A percentile compares a stretch with the other conserved stretches of the same genome.
These are phyloP conservation scores for Cunninghamia lanceolata DNA, from an alignment of 75 land plant species.

Conservation along the genomic window DNA sequence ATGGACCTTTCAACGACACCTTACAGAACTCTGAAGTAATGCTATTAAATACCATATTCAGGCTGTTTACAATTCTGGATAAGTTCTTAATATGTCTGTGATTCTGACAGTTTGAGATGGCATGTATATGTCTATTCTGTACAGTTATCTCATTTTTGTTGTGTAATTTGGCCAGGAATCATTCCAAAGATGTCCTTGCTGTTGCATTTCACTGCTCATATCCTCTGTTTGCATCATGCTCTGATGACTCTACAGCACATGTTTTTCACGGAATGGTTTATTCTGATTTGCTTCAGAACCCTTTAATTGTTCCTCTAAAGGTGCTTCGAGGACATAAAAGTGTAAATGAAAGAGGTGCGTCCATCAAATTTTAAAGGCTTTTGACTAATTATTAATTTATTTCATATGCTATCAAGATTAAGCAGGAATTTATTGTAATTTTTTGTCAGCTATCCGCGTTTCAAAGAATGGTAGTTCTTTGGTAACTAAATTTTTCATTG, in stretches of 20 bases:
- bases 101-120: neutral
- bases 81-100: neutral
- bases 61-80: neutral
- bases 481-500: neutral
- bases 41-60: constrained; percentile 11
- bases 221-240: constrained; percentile 89
- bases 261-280: constrained; percentile 98
- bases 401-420: neutral
- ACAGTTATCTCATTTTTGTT: constrained; percentile 6
- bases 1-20: constrained; percentile 91
- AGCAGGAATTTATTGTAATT: neutral
- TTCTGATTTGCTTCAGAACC: constrained; percentile 94
- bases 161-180: constrained; percentile 55
- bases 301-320: constrained; percentile 88
- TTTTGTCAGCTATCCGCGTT: neutral
- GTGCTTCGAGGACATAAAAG: constrained; percentile 75
- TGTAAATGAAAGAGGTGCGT: constrained; percentile 59
- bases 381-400: neutral
- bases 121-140: neutral
- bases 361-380: neutral
- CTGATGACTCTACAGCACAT: constrained; percentile 91
- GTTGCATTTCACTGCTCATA: constrained; percentile 84
- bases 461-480: neutral
- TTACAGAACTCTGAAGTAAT: constrained; percentile 68
- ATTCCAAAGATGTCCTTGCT: constrained; percentile 75